phyloP scores from a whole-genome alignment of 2,329 filamentous ascomycete genomes.

The Aspergillaceae sp. region DNA sequence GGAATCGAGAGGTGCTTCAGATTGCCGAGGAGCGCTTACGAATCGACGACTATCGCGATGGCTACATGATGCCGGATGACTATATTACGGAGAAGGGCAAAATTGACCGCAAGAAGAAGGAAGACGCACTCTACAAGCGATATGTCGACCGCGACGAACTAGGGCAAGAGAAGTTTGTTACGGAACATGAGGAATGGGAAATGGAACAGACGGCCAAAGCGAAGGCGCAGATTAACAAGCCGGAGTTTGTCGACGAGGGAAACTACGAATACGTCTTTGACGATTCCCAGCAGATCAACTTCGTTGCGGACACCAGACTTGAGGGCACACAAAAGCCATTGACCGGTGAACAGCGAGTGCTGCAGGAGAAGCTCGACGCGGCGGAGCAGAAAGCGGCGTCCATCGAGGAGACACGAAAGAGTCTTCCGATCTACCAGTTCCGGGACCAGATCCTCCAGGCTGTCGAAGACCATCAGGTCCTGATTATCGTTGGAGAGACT shows the following conservation, averaged over 20 bases:
- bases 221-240: constrained; percentile 70
- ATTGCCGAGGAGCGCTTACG: constrained; percentile 74
- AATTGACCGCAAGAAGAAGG: constrained; percentile 76
- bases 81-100: constrained; percentile 92
- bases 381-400: constrained; percentile 80
- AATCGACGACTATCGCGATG: constrained; percentile 87
- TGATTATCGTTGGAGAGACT: constrained; percentile 91
- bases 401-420: constrained; percentile 87
- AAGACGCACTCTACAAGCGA: constrained; percentile 80
- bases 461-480: constrained; percentile 71
- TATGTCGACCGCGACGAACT: constrained; percentile 82
- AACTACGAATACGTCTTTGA: constrained; percentile 94
- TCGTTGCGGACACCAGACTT: constrained; percentile 64
- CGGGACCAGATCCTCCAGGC: constrained; percentile 80
- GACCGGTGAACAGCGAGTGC: constrained; percentile 67
- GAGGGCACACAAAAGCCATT: constrained; percentile 62
- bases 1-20: constrained; percentile 73
- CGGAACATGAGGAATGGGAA: constrained; percentile 95
- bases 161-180: constrained; percentile 81
- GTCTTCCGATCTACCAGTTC: constrained; percentile 81
- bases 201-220: constrained; percentile 79
- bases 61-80: constrained; percentile 87
- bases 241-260: constrained; percentile 66
- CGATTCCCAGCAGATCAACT: constrained; percentile 77
- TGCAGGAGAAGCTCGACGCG: constrained; percentile 74